Base-by-base conservation (phyloP, 2,329 filamentous ascomycete species). In the Thielaviopsis cerberus region DNA sequence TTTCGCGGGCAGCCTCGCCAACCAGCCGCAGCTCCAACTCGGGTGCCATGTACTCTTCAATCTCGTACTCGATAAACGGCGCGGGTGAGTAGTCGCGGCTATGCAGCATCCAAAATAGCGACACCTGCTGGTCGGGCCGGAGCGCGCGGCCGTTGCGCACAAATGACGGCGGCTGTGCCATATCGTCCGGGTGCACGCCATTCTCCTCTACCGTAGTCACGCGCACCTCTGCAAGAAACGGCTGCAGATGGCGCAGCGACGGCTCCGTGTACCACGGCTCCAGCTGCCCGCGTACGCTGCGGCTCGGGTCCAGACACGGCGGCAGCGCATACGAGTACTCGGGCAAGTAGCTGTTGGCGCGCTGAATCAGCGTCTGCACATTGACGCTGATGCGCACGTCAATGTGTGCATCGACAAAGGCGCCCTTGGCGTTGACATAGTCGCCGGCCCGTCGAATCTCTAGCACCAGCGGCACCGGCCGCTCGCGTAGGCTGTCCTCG, bases 31-130 rank as follows among this genome's bases (percentile, higher is more conserved):
- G 48, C 26, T 68, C 67, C 20, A 71, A 63, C 3, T 65, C 63
- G 0, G 64, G 60, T 3, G 69, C 61, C 4, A 69, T 61, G 10
- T 67, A 66, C 62, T 75, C 73, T 22, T 72, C 72, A 1, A 67
- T 61, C 56, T 74, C 73, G 15, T 57, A 61, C 59, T 75, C 71
- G 0, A 52, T 57, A 58, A 73, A 73, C 1, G 57, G 11, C 3
- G 56, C 45, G 0, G 64, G 59, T 0, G 63, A 62, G 2, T 65
- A 48, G 51, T 67, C 64, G 0, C 65, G 59, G 6, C 45, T 53
- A 3, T 51, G 8, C 8, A 65, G 37, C 66, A 67, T 67, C 66
- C 66, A 67, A 10, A 54, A 20, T 4, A 67, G 54, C 1, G 65
- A 63, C 1, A 54, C 26, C 15, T 55, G 8, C 27, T 67, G 66